A percentile compares a stretch with the other conserved stretches of the same genome.
These are phyloP conservation scores for Effrenium voratum DNA, from an alignment of 73 alveolate species.

Conservation along the genomic window DNA sequence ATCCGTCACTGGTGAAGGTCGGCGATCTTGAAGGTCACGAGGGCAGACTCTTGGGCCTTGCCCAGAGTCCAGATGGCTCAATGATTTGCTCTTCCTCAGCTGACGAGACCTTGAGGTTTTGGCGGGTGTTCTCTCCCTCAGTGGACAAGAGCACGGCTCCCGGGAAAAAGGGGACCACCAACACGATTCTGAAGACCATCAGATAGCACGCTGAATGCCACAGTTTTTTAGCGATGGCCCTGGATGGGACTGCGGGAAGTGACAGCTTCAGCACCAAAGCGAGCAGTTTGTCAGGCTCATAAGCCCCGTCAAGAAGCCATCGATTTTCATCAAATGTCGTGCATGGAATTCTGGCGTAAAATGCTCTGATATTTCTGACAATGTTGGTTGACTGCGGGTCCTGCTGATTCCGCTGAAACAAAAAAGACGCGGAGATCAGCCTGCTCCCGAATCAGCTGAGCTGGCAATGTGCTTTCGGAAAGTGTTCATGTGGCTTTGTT, in stretches of 20 bases:
- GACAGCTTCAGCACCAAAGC: neutral
- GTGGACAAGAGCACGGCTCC: neutral
- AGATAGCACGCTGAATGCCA: neutral
- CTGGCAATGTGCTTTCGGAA: too few relatives aligned
- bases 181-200: constrained; percentile 64
- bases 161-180: neutral
- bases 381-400: too few relatives aligned
- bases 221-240: constrained; percentile 20
- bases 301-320: too few relatives aligned
- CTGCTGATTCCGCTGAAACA: too few relatives aligned
- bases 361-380: too few relatives aligned
- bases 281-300: too few relatives aligned
- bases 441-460: too few relatives aligned
- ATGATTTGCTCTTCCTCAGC: constrained; percentile 99
- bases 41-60: constrained; percentile 97
- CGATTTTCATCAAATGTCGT: too few relatives aligned
- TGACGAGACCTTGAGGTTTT: constrained; percentile 99
- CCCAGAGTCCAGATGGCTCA: constrained; percentile 99
- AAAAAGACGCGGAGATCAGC: too few relatives aligned
- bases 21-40: constrained; percentile 99
- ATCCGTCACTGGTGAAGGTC: constrained; percentile 97
- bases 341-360: constrained; percentile 27
- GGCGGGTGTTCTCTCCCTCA: constrained; percentile 97
- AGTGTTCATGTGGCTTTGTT: too few relatives aligned
- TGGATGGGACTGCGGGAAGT: constrained; percentile 11